phyloP scores from a whole-genome alignment of 441 rosid genomes.

The Croton laevigatus region DNA sequence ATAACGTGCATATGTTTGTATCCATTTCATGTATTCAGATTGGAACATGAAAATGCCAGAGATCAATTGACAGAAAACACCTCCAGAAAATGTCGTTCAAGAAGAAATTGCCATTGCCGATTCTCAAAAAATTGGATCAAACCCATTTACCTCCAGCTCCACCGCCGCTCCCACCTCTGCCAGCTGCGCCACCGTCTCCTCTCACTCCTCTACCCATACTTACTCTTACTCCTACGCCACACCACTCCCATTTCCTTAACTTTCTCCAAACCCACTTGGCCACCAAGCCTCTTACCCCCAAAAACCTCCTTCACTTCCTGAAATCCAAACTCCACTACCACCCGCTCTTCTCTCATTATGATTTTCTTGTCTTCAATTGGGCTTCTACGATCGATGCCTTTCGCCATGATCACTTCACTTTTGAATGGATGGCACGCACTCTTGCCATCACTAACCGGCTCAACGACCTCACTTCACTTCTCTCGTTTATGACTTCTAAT shows the following conservation, averaged over 20 bases:
- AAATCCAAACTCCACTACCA: constrained; percentile 72
- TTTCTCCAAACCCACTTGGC: constrained; percentile 60
- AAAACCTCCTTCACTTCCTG: constrained; percentile 55
- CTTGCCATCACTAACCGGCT: constrained; percentile 66
- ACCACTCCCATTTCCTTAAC: constrained; percentile 39
- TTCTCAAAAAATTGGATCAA: constrained; percentile 24
- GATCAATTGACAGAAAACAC: background rate
- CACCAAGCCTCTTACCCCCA: constrained; percentile 50
- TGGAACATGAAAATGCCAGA: too few relatives aligned
- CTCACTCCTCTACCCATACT: constrained; percentile 48
- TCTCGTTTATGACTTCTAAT: constrained; percentile 51
- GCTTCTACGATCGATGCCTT: constrained; percentile 68
- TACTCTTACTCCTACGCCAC: constrained; percentile 55
- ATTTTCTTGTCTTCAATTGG: constrained; percentile 72
- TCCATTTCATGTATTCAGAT: too few relatives aligned
- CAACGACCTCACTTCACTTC: constrained; percentile 47
- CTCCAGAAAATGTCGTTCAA: constrained; percentile 24
- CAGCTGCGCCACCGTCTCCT: constrained; percentile 36
- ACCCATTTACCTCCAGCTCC: constrained; percentile 30
- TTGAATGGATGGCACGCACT: constrained; percentile 72
- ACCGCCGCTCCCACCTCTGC: constrained; percentile 41
- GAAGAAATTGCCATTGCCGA: constrained; percentile 23
- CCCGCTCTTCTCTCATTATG: constrained; percentile 68
- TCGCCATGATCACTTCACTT: constrained; percentile 78
- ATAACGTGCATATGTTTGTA: too few relatives aligned